phyloP scores from a whole-genome alignment of 2,329 filamentous ascomycete genomes.

The Trichoderma koningii region DNA sequence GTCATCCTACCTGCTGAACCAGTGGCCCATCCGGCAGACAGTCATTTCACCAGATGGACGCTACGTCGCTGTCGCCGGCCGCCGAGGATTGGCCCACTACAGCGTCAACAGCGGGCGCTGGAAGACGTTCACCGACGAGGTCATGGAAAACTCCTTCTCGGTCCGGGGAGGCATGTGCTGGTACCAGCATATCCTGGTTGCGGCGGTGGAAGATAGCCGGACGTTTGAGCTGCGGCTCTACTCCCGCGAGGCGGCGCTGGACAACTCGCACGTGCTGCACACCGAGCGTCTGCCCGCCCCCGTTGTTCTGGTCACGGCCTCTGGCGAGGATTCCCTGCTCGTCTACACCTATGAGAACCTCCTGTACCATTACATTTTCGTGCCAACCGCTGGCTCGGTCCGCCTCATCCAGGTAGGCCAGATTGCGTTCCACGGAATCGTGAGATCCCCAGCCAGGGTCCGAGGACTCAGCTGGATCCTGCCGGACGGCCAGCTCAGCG shows the following conservation, averaged over 20 bases:
- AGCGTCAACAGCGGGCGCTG: conserved; percentile 91
- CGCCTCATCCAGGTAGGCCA: conserved; percentile 92
- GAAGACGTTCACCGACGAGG: conserved; percentile 86
- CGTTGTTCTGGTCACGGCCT: conserved; percentile 85
- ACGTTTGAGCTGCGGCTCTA: conserved; percentile 88
- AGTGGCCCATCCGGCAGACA: conserved; percentile 89
- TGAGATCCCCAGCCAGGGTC: conserved; percentile 88
- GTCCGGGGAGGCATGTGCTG: conserved; percentile 97
- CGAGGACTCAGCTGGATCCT: conserved; percentile 94
- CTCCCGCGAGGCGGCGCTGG: conserved; percentile 80
- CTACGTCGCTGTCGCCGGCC: conserved; percentile 95
- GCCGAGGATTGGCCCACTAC: conserved; percentile 89
- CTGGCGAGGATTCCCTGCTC: conserved; percentile 89
- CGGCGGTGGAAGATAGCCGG: conserved; percentile 83
- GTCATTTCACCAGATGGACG: conserved; percentile 89
- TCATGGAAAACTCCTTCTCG: conserved; percentile 84
- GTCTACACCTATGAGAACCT: conserved; percentile 98
- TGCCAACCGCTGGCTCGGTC: conserved; percentile 66
- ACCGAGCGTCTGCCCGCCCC: conserved; percentile 77
- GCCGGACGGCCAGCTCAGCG: conserved; percentile 82
- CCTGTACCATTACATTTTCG: conserved; percentile 91
- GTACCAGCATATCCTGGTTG: conserved; percentile 94
- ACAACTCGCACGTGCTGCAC: conserved; percentile 72
- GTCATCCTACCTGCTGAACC: conserved; percentile 78
- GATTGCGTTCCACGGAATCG: conserved; percentile 95